Evolutionary conservation across 176 grass and related monocot genomes (phyloP).

Genomic region (Juncus inflexus): DNA sequence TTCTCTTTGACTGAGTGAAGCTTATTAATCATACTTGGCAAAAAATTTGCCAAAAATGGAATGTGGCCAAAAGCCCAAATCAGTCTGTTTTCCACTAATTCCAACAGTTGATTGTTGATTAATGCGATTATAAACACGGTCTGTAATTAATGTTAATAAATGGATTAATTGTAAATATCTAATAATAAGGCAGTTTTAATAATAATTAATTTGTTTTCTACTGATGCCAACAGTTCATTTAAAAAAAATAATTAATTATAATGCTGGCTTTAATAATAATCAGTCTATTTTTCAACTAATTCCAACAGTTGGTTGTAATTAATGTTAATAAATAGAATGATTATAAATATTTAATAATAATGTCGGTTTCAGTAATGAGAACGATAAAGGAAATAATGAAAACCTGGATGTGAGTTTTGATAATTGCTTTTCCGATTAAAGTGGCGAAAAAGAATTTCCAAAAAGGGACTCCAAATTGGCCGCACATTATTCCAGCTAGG

Average conservation of each 20-base stretch:
- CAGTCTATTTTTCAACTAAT: constrained; percentile 66
- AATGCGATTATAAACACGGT: constrained; percentile 69
- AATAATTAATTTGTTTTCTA: too few species aligned
- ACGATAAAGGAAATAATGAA: neutral
- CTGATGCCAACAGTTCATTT: constrained; percentile 5
- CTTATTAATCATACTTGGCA: constrained; percentile 41
- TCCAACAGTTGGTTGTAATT: constrained; percentile 82
- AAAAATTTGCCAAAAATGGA: constrained; percentile 41
- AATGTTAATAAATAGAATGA: constrained; percentile 9
- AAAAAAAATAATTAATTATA: constrained; percentile 6
- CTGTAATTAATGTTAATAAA: constrained; percentile 39
- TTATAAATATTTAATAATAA: too few species aligned
- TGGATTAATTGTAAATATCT: too few species aligned
- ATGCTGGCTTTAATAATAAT: constrained; percentile 12
- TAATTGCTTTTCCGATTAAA: constrained; percentile 84
- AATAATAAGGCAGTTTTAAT: too few species aligned
- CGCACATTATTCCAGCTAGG: constrained; percentile 86
- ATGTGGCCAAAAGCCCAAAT: constrained; percentile 62
- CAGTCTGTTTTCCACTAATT: constrained; percentile 76
- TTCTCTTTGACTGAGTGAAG: constrained; percentile 61
- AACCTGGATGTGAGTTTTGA: constrained; percentile 96
- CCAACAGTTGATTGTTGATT: constrained; percentile 93
- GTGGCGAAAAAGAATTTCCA: constrained; percentile 98
- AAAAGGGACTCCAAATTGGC: constrained; percentile 83
- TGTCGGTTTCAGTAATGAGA: too few species aligned